These are phyloP conservation scores for Voacanga thouarsii DNA, from an alignment of 257 asterid genomes.

Conservation along the genomic window DNA sequence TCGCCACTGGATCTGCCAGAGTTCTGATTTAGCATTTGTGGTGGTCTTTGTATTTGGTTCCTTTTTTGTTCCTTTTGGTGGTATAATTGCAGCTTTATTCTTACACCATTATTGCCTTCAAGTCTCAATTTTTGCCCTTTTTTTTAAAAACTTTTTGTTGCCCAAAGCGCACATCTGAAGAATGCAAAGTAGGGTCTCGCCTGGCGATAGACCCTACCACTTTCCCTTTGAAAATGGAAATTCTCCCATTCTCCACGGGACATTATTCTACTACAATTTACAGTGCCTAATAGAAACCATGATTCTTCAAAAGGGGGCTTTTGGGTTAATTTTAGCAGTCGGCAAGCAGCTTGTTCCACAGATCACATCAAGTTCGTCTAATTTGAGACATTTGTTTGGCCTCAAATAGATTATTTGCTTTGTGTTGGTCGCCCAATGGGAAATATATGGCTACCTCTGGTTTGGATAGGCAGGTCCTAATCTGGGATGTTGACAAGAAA, in stretches of 20 bases:
- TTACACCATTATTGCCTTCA: neutral
- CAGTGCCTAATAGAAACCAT: too few relatives aligned
- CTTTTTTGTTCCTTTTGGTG: too few relatives aligned
- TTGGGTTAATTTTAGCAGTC: too few relatives aligned
- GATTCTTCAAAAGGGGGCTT: too few relatives aligned
- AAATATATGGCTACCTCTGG: constrained; percentile 96
- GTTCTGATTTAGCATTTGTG: too few relatives aligned
- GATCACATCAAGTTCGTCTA: too few relatives aligned
- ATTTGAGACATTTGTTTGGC: too few relatives aligned
- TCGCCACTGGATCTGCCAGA: too few relatives aligned
- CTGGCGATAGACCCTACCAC: neutral
- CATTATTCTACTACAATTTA: neutral
- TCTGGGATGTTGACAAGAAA: constrained; percentile 93
- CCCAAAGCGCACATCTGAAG: neutral
- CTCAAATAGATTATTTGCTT: constrained; percentile 42
- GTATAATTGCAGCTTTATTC: neutral
- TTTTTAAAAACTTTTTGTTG: neutral
- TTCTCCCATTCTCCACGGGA: neutral
- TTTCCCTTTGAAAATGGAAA: neutral
- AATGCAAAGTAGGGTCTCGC: too few relatives aligned
- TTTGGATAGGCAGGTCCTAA: constrained; percentile 71
- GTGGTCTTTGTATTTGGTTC: too few relatives aligned
- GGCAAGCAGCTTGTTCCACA: too few relatives aligned
- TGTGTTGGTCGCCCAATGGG: constrained; percentile 98
- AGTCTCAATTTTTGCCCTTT: neutral